Conservation (phyloP, 768 basidiomycete species). For the Lactarius akahatsu region DNA sequence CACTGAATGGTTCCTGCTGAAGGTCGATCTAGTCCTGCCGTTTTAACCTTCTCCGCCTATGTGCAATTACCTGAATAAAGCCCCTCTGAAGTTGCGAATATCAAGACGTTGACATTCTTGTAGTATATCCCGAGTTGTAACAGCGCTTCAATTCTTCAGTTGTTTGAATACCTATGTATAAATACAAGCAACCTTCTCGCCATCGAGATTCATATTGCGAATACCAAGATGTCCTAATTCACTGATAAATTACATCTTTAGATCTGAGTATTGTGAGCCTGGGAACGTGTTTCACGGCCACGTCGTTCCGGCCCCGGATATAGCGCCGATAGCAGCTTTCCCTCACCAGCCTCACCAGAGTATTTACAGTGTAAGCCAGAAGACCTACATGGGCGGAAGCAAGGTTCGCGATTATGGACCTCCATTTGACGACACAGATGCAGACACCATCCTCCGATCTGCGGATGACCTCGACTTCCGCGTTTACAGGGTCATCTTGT, state of each 20-base stretch:
- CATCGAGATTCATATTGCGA: no score
- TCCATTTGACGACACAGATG: conserved; percentile 23
- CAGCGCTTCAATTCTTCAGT: no score
- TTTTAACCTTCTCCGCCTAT: conserved; percentile 1
- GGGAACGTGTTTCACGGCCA: not conserved
- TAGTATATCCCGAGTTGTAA: no score
- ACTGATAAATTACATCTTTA: no score
- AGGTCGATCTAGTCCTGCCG: conserved; percentile 6
- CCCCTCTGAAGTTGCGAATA: not conserved
- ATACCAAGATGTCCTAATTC: no score
- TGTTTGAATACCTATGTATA: no score
- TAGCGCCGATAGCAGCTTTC: not conserved
- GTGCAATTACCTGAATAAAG: not conserved
- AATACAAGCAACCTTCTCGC: no score
- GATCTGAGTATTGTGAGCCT: no score
- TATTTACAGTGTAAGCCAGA: not conserved
- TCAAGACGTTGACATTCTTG: not conserved
- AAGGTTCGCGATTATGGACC: conserved; percentile 9
- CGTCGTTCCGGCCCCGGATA: not conserved
- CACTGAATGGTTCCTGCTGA: not conserved
- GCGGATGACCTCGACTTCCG: conserved; percentile 24
- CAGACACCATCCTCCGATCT: conserved; percentile 28
- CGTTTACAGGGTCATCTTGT: conserved; percentile 25
- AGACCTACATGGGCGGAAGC: not conserved
- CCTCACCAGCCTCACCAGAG: not conserved